These are phyloP conservation scores for Aspergillus ustus DNA, from an alignment of 2,329 filamentous ascomycete species.

Conservation along the genomic window DNA sequence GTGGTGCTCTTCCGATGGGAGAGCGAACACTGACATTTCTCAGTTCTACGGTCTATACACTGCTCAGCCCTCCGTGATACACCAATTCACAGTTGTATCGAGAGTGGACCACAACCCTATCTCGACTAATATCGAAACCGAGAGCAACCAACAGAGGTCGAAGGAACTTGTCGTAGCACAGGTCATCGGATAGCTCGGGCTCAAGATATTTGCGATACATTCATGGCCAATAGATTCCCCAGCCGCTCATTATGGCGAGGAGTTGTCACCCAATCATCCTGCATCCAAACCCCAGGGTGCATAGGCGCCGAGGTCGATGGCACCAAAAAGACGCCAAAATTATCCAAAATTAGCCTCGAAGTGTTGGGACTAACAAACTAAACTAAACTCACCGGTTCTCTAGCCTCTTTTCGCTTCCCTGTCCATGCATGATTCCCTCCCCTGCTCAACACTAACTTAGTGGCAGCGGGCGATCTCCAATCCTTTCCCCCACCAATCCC, in stretches of 20 bases:
- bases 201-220: constrained; percentile 19
- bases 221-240: constrained; percentile 24
- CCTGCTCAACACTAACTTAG: constrained; percentile 17
- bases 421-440: constrained; percentile 21
- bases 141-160: constrained; percentile 8
- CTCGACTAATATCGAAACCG: background rate
- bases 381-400: constrained; percentile 23
- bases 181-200: constrained; percentile 13
- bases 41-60: background rate
- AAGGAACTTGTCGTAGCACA: constrained; percentile 13
- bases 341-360: constrained; percentile 30
- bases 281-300: constrained; percentile 9
- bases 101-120: background rate
- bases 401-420: constrained; percentile 5
- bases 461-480: constrained; percentile 23
- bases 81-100: background rate
- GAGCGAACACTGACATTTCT: background rate
- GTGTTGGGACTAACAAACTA: constrained; percentile 16
- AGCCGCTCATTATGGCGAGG: constrained; percentile 18
- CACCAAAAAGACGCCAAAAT: constrained; percentile 21
- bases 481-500: constrained; percentile 19
- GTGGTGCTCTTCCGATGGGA: background rate
- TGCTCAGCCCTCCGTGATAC: background rate
- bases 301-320: constrained; percentile 24
- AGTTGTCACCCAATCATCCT: constrained; percentile 22